phyloP scores from a whole-genome alignment of 2,329 filamentous ascomycete species.

The Ceratocystiopsis brevicomis region DNA sequence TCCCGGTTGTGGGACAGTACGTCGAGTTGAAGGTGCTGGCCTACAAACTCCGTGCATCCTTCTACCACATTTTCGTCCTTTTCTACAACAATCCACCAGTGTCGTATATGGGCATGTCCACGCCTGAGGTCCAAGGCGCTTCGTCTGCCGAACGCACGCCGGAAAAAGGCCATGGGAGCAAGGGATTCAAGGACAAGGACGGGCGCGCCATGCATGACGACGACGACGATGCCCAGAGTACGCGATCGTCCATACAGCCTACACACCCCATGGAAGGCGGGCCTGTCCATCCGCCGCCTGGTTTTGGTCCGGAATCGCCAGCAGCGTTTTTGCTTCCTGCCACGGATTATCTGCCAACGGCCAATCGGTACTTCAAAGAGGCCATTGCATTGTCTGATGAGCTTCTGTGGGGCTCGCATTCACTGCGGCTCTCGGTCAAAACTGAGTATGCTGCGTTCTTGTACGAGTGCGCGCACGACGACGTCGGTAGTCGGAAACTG shows the following conservation, averaged over 20 bases:
- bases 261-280: slow-evolving; percentile 36
- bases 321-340: slow-evolving; percentile 65
- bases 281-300: slow-evolving; percentile 37
- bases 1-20: slow-evolving; percentile 65
- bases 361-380: slow-evolving; percentile 61
- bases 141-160: slow-evolving; percentile 15
- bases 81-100: slow-evolving; percentile 84
- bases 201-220: slow-evolving; percentile 1
- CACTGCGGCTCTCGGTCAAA: slow-evolving; percentile 71
- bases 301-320: slow-evolving; percentile 29
- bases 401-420: slow-evolving; percentile 72
- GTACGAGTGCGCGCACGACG: slow-evolving; percentile 80
- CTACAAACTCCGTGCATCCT: slow-evolving; percentile 80
- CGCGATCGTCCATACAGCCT: slow-evolving; percentile 25
- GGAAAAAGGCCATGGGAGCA: slow-evolving; percentile 30
- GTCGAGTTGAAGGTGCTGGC: slow-evolving; percentile 75
- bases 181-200: slow-evolving; percentile 7
- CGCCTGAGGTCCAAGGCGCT: slow-evolving; percentile 23
- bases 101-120: slow-evolving; percentile 37
- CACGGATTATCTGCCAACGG: slow-evolving; percentile 64
- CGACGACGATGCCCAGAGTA: slow-evolving; percentile 19
- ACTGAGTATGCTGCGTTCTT: slow-evolving; percentile 86
- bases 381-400: slow-evolving; percentile 56
- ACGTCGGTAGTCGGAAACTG: slow-evolving; percentile 52
- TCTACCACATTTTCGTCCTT: slow-evolving; percentile 90